These are phyloP conservation scores for Striga asiatica DNA, from an alignment of 257 asterid species.

Conservation along the genomic window DNA sequence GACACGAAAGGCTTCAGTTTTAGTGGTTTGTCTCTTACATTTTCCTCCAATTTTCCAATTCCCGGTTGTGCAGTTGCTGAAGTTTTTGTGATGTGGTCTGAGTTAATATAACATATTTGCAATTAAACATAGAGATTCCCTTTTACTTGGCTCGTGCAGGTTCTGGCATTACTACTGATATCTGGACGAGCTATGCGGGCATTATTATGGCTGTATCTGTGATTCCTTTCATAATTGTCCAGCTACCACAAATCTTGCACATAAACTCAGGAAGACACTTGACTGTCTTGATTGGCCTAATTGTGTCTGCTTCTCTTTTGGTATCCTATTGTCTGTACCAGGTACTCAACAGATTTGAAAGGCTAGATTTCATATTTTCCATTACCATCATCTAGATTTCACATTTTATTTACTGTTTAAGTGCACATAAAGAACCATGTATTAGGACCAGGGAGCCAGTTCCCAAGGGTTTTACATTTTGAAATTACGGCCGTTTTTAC, in stretches of 20 bases:
- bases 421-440: neutral
- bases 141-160: slow-evolving; percentile 40
- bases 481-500: neutral
- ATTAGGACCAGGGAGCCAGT: neutral
- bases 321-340: slow-evolving; percentile 77
- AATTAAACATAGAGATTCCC: neutral
- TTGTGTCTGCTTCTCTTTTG: slow-evolving; percentile 45
- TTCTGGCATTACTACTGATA: slow-evolving; percentile 74
- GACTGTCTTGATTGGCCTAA: slow-evolving; percentile 60
- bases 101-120: neutral
- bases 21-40: slow-evolving; percentile 38
- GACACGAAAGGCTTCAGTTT: slow-evolving; percentile 58
- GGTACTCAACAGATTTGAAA: slow-evolving; percentile 29
- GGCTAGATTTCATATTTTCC: neutral
- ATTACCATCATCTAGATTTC: neutral
- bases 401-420: neutral
- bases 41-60: neutral
- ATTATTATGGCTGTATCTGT: slow-evolving; percentile 81
- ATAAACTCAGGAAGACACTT: slow-evolving; percentile 51
- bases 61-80: neutral
- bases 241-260: slow-evolving; percentile 55
- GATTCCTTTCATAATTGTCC: slow-evolving; percentile 67
- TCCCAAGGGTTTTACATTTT: neutral
- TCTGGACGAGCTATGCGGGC: slow-evolving; percentile 81
- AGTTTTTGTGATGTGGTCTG: neutral